These are phyloP conservation scores for Fraxinus cuspidata DNA, from an alignment of 257 asterid genomes.

Conservation along the genomic window DNA sequence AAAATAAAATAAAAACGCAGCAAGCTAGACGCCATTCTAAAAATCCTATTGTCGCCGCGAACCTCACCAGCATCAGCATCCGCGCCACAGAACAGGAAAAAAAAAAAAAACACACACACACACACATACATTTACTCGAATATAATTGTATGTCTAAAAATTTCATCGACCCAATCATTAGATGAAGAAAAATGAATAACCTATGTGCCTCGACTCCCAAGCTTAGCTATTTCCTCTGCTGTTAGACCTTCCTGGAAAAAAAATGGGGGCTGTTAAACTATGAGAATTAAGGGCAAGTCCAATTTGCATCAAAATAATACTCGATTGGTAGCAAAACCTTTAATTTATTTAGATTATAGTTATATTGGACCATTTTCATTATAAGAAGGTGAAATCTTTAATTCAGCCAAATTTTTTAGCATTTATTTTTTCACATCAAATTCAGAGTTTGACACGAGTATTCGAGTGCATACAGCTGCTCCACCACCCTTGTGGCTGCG, in stretches of 20 bases:
- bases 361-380: too few relatives aligned
- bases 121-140: neutral
- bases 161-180: conserved; percentile 19
- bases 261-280: neutral
- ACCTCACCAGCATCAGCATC: conserved; percentile 60
- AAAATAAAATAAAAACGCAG: neutral
- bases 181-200: conserved; percentile 33
- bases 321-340: neutral
- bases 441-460: too few relatives aligned
- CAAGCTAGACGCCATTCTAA: neutral
- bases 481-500: too few relatives aligned
- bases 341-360: too few relatives aligned
- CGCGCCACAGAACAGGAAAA: conserved; percentile 25
- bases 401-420: too few relatives aligned
- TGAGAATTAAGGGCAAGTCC: neutral
- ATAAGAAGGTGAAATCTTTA: too few relatives aligned
- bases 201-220: conserved; percentile 64
- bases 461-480: too few relatives aligned
- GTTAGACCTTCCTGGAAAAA: conserved; percentile 75
- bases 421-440: too few relatives aligned
- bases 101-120: too few relatives aligned
- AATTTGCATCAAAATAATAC: neutral
- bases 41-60: neutral
- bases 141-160: neutral
- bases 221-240: conserved; percentile 76